Evolutionary conservation across 1,139 yeast genomes (phyloP), one percentile per base, ranked within the genome.

Genomic region (Yamadazyma siamensis): DNA sequence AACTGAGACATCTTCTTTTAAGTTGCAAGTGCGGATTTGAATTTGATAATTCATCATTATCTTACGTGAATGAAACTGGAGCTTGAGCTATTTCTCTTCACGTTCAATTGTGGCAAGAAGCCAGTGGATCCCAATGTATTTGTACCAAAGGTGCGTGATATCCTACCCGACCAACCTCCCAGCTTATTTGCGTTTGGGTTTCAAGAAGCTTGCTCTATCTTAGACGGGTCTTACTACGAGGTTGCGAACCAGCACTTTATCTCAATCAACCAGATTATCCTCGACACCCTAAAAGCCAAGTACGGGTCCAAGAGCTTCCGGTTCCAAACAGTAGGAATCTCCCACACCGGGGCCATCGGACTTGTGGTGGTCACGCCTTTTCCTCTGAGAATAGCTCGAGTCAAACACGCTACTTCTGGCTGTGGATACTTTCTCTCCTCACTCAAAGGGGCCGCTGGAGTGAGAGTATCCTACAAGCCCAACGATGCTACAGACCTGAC

Each of bases 371-470:
- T 82, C 20, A 62, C 75, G 0, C 75, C 76, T 10, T 58, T 52
- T 46, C 48, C 56, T 20, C 64, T 58, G 54, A 54, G 51, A 33
- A 50, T 69, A 26, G 33, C 43, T 2, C 44, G 55, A 9, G 45
- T 61, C 4, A 46, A 52, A 11, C 41, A 55, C 2, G 60, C 66
- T 1, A 52, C 54, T 9, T 54, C 62, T 6, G 63, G 79, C 8
- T 68, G 80, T 41, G 95, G 96, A 0, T 54, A 65, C 34, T 64
- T 66, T 3, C 65, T 66, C 38, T 75, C 91, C 0, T 75, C 80
- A 25, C 54, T 85, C 48, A 88, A 88, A 52, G 95, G 95, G 1
- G 91, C 79, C 0, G 80, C 74, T 2, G 87, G 81, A 0, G 36
- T 80, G 1, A 61, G 89, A 25, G 43, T 84, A 12, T 44, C 47